These are phyloP conservation scores for Esteya vermicola DNA, from an alignment of 2,329 filamentous ascomycete species.

Conservation along the genomic window DNA sequence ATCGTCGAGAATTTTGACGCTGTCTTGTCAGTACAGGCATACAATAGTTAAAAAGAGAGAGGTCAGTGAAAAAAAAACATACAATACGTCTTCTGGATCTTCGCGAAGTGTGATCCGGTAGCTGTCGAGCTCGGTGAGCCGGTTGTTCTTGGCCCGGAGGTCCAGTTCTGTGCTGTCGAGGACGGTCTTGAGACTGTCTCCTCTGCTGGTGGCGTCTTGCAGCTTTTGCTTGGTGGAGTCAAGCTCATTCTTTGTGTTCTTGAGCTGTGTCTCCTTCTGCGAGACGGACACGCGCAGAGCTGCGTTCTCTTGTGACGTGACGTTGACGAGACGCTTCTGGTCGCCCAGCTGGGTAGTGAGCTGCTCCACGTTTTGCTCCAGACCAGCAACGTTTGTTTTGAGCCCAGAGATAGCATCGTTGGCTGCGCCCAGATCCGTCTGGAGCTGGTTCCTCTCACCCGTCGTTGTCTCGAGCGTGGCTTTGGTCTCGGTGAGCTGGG, in stretches of 20 bases:
- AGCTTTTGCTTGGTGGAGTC: conserved; percentile 13
- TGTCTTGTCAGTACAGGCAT: conserved; percentile 3
- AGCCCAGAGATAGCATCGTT: conserved; percentile 10
- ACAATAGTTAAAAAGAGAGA: not conserved
- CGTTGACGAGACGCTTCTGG: conserved; percentile 4
- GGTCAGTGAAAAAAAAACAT: conserved; percentile 3
- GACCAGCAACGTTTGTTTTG: not conserved
- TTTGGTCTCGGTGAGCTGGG: conserved; percentile 12
- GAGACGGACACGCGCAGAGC: conserved; percentile 12
- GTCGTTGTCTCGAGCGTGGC: conserved; percentile 7
- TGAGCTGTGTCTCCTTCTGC: conserved; percentile 12
- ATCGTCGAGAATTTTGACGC: conserved; percentile 18
- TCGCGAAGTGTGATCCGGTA: conserved; percentile 15
- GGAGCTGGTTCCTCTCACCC: not conserved
- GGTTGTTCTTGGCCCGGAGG: conserved; percentile 11
- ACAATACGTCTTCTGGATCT: conserved; percentile 18
- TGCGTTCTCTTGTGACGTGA: conserved; percentile 9
- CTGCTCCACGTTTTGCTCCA: conserved; percentile 4
- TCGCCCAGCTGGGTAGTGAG: conserved; percentile 5
- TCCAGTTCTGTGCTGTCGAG: conserved; percentile 13
- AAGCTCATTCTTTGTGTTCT: conserved; percentile 11
- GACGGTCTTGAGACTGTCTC: conserved; percentile 10
- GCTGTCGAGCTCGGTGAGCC: conserved; percentile 15
- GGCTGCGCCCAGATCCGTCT: conserved; percentile 8
- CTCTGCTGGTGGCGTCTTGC: conserved; percentile 9